Conservation (phyloP, 208 protist genomes). For the Trypanosoma avium region DNA sequence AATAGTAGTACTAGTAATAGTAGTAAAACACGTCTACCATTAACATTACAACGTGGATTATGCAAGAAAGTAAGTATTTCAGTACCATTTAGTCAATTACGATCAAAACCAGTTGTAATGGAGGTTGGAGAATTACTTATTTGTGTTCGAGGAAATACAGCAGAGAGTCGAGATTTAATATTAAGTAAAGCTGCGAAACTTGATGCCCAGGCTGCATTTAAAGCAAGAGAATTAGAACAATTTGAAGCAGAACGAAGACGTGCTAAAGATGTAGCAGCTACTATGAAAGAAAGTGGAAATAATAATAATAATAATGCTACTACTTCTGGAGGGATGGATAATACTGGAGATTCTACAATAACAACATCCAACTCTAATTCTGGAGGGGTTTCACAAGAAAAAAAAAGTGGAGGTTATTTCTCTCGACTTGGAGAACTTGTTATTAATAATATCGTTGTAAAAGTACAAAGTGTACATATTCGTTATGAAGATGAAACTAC, state of each 20-base stretch:
- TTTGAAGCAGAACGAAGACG: conserved; percentile 74
- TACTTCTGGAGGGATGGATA: background rate
- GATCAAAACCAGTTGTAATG: conserved; percentile 79
- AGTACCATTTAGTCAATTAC: conserved; percentile 77
- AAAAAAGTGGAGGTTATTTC: conserved; percentile 54
- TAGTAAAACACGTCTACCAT: conserved; percentile 17
- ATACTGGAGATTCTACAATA: background rate
- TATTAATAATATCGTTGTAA: conserved; percentile 88
- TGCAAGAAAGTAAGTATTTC: conserved; percentile 76
- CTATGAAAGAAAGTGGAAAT: background rate
- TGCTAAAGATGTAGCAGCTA: conserved; percentile 31
- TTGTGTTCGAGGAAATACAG: conserved; percentile 41
- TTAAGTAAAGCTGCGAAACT: conserved; percentile 55
- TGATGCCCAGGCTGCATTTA: conserved; percentile 41
- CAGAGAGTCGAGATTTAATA: background rate
- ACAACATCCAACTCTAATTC: background rate
- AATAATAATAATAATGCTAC: background rate
- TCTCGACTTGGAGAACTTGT: conserved; percentile 78
- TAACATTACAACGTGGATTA: conserved; percentile 65
- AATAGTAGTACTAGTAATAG: background rate
- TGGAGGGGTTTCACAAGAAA: too few relatives aligned
- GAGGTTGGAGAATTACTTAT: conserved; percentile 81
- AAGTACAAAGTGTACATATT: conserved; percentile 77
- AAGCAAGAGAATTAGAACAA: conserved; percentile 57
- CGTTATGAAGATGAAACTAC: conserved; percentile 76